Conservation (phyloP, 495 filamentous ascomycete species). For the Trichoderma orchidacearum region DNA sequence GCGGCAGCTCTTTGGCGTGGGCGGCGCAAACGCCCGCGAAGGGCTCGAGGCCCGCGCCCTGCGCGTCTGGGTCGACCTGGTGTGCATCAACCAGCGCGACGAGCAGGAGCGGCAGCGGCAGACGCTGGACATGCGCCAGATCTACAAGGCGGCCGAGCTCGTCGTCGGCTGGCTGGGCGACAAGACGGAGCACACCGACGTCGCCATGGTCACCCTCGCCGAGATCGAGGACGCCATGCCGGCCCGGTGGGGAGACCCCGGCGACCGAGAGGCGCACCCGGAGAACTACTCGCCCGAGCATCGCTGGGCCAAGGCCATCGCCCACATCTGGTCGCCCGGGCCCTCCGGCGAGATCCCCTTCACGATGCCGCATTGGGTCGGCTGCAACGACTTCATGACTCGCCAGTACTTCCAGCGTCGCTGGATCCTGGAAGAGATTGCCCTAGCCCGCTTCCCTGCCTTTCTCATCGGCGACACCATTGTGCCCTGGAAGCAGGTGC, state of each 20-base stretch:
- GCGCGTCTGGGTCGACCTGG: conserved; percentile 13
- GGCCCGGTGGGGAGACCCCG: neutral
- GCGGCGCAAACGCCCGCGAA: neutral
- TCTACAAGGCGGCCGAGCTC: conserved; percentile 9
- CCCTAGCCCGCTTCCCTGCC: neutral
- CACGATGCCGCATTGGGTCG: neutral
- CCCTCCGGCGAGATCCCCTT: neutral
- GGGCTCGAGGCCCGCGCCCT: neutral
- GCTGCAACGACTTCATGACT: neutral
- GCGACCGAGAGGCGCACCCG: neutral
- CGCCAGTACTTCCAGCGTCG: conserved; percentile 2
- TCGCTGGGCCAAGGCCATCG: neutral
- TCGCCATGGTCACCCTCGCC: neutral
- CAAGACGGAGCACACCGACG: neutral
- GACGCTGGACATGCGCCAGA: conserved; percentile 10
- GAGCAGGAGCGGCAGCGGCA: conserved; percentile 11
- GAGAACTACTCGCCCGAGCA: neutral
- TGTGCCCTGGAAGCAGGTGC: conserved; percentile 3
- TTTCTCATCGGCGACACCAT: conserved; percentile 2
- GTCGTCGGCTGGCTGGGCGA: conserved; percentile 10
- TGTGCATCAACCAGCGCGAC: conserved; percentile 17
- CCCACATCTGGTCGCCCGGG: neutral
- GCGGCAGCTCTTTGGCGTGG: neutral
- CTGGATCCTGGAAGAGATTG: conserved; percentile 1
- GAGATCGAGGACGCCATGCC: conserved; percentile 2